A percentile compares a stretch with the other conserved stretches of the same genome.
Evolutionary conservation across 2,329 filamentous ascomycete species (phyloP).

Genomic region (Daldinia sp.): DNA sequence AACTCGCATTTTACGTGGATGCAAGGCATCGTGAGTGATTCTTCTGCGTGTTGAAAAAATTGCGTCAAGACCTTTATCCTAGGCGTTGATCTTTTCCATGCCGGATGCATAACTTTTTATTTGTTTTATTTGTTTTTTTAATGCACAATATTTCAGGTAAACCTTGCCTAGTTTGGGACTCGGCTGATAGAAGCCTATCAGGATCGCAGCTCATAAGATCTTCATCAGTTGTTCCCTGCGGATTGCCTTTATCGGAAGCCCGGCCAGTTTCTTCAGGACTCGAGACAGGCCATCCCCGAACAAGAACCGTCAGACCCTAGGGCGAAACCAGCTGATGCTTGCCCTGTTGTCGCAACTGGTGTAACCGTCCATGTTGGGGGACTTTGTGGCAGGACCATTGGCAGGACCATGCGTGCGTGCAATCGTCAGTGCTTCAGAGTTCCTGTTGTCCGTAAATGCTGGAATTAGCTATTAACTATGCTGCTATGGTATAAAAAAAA

Average conservation of each 20-base stretch:
- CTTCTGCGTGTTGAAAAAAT: slow-evolving; percentile 8
- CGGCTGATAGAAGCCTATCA: slow-evolving; percentile 43
- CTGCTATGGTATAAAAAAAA: neutral
- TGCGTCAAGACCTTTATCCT: slow-evolving; percentile 17
- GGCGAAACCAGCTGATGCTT: slow-evolving; percentile 44
- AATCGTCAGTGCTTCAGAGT: slow-evolving; percentile 35
- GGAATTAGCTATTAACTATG: slow-evolving; percentile 2
- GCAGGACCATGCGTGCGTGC: slow-evolving; percentile 12
- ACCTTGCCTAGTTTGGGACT: slow-evolving; percentile 25
- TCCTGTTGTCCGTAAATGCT: slow-evolving; percentile 13
- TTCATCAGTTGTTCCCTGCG: slow-evolving; percentile 37
- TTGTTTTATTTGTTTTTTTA: slow-evolving; percentile 13
- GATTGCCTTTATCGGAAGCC: slow-evolving; percentile 42
- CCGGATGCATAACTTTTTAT: slow-evolving; percentile 33
- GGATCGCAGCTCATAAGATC: slow-evolving; percentile 38
- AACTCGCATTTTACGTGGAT: slow-evolving; percentile 26
- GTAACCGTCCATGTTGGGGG: slow-evolving; percentile 39
- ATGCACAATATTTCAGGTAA: slow-evolving; percentile 31
- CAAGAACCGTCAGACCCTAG: slow-evolving; percentile 40
- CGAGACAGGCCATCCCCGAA: slow-evolving; percentile 40
- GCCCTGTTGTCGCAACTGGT: slow-evolving; percentile 44
- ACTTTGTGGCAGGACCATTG: slow-evolving; percentile 20
- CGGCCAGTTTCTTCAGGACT: slow-evolving; percentile 36
- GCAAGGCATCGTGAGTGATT: slow-evolving; percentile 27
- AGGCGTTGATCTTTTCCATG: slow-evolving; percentile 29